Evolutionary conservation across 106 monocot genomes (phyloP).

Genomic region (Chionographis japonica): DNA sequence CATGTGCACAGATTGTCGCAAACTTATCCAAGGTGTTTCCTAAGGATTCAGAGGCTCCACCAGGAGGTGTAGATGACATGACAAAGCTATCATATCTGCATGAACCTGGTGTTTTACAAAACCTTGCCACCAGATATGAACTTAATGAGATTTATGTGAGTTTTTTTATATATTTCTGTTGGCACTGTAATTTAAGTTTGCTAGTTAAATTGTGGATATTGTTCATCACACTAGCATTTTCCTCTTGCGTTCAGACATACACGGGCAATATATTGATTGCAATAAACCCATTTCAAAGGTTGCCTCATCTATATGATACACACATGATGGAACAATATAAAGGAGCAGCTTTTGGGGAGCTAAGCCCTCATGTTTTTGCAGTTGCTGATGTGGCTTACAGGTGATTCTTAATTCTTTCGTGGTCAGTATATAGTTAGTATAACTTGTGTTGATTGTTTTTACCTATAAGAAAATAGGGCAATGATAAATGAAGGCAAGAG

Average conservation of each 20-base stretch:
- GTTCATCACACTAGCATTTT: conserved; percentile 1
- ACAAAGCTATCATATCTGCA: conserved; percentile 61
- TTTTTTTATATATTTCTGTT: background rate
- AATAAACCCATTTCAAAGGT: conserved; percentile 50
- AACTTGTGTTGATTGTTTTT: conserved; percentile 10
- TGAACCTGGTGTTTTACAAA: conserved; percentile 66
- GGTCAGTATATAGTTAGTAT: background rate
- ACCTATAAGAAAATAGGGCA: conserved; percentile 35
- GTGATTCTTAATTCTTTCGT: conserved; percentile 12
- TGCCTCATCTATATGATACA: conserved; percentile 50
- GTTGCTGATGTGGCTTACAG: conserved; percentile 53
- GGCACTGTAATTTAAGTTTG: background rate
- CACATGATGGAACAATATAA: conserved; percentile 57
- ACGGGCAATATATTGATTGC: conserved; percentile 50
- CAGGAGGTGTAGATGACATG: conserved; percentile 73
- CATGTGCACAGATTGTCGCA: conserved; percentile 28
- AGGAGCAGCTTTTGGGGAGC: conserved; percentile 43
- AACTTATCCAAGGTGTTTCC: conserved; percentile 54
- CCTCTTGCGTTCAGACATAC: conserved; percentile 32
- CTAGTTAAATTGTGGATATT: background rate
- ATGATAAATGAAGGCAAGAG: conserved; percentile 94
- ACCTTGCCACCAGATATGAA: conserved; percentile 59
- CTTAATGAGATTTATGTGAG: conserved; percentile 71
- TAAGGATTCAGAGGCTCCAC: conserved; percentile 59
- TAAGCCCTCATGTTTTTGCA: conserved; percentile 54